A percentile compares a stretch with the other conserved stretches of the same genome.
These are phyloP conservation scores for Kodamaea kakaduensis DNA, from an alignment of 805 yeast genomes.

Conservation along the genomic window DNA sequence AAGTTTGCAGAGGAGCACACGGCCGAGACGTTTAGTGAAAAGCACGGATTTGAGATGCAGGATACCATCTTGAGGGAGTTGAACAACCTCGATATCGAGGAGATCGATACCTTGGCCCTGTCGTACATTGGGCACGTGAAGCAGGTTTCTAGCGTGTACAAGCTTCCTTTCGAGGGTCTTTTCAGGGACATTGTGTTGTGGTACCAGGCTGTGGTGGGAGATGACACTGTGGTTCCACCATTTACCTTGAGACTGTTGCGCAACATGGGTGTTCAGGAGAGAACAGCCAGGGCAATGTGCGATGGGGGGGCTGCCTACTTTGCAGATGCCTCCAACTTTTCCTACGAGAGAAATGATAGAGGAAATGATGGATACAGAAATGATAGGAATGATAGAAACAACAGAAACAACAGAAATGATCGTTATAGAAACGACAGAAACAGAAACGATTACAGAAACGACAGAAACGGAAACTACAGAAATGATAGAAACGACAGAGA, in stretches of 20 bases:
- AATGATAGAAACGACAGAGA: constrained; percentile 2
- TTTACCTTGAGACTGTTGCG: constrained; percentile 3
- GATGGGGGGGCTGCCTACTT: constrained; percentile 17
- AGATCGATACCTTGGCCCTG: constrained; percentile 21
- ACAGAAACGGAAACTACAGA: constrained; percentile 9
- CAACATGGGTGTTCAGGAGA: constrained; percentile 6
- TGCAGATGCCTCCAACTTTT: constrained; percentile 6
- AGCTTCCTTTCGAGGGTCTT: constrained; percentile 20
- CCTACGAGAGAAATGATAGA: constrained; percentile 4
- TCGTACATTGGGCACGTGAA: constrained; percentile 28
- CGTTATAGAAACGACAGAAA: no score
- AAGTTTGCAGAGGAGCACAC: constrained; percentile 40
- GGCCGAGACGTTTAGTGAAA: constrained; percentile 12
- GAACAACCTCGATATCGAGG: constrained; percentile 12
- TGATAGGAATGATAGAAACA: constrained; percentile 4
- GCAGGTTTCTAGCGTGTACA: constrained; percentile 20
- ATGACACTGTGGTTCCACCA: constrained; percentile 6
- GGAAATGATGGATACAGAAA: constrained; percentile 11
- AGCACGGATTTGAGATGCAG: constrained; percentile 25
- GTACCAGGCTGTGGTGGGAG: constrained; percentile 16
- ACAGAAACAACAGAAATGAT: constrained; percentile 4
- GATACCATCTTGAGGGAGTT: constrained; percentile 18
- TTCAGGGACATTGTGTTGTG: constrained; percentile 30
- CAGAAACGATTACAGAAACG: constrained; percentile 8
- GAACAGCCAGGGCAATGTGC: constrained; percentile 18